Evolutionary conservation across 352 stramenopile species (phyloP), one percentile per base, ranked within the genome.

Genomic region (Globisporangium camurandrum): DNA sequence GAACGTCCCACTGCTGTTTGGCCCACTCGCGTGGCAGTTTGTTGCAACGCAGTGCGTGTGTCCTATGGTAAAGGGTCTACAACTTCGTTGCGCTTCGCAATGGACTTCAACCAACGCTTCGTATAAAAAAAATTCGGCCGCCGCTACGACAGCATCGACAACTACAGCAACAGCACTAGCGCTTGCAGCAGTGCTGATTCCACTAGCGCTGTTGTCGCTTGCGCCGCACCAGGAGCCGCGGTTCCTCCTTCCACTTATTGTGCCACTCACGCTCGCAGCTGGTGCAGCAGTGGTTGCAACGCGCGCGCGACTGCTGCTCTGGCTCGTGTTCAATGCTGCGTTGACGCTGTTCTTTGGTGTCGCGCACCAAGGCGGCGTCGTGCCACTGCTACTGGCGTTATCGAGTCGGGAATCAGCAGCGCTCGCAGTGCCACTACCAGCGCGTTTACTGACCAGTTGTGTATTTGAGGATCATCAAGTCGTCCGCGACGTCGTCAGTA

Each of bases 1-100:
- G 20, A 98, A 97, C 59, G 87, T 97, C 85, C 84, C 85, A 11
- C 79, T 98, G 64, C 69, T 98, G 45, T 98, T 96, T 63, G 88
- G 88, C 8, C 87, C 89, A 46, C 56, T 96, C 11, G 79, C 82
- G 49, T 17, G 95, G 27, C 33, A 76, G 31, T 80, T 82, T 36
- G 36, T 93, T 4, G 28, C 68, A 46, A 38, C 46, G 24, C n/a
- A n/a, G n/a, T n/a, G n/a, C n/a, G n/a, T n/a, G n/a, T n/a, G n/a
- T n/a, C n/a, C n/a, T n/a, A n/a, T n/a, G n/a, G n/a, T n/a, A n/a
- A n/a, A n/a, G n/a, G n/a, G n/a, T 38, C 68, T 26, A 38, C 64
- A 52, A 57, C 51, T 47, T 46, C 12, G 2, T 47, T 7, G 26
- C 24, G 1, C 1, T 14, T 14, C 30, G 30, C 30, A 12, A 34